Evolutionary conservation across 768 basidiomycete genomes (phyloP), one percentile per base, ranked within the genome.

Genomic region (Boletus rubropictus): DNA sequence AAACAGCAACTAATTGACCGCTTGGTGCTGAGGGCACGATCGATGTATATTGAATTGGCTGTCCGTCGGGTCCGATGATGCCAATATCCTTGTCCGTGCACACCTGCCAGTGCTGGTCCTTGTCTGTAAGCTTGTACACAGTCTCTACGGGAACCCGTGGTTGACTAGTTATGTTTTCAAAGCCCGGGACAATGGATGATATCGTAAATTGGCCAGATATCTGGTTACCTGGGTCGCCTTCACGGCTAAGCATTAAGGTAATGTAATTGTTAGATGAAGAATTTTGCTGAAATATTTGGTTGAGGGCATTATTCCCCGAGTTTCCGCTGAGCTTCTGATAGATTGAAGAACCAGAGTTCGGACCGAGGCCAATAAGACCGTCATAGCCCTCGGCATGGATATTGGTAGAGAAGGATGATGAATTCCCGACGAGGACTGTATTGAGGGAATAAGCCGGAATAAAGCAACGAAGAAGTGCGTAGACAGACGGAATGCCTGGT

Each of bases 21-120:
- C 71, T 65, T 0, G 82, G 84, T 15, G 83, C 83, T 49, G 73
- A 75, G 7, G 82, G 83, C 1, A 86, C 86, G 50, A 86, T 82
- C 5, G 86, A 86, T 12, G 77, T 66, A 45, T 80, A 65, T 20
- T 69, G 51, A 49, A 90, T 82, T 10, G 77, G 64, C 20, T 76
- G 68, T 20, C 86, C 86, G 57, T 89, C 87, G 0, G 88, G 88
- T 7, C 88, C 88, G 52, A 85, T 81, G 39, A 90, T 78, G 21
- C 83, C 86, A 37, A 69, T 66, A 44, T 77, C 58, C 52, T 76
- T 73, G 67, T 89, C 85, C 0, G 83, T 81, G 45, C 82, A 63
- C 11, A 80, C 72, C 56, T 88, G 86, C 87, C 87, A 90, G 63
- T 90, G 88, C 67, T 89, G 88, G 57, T 88, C 84, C 44, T 74